Conservation (phyloP, 1,284 basidiomycete genomes). For the Earliella scabrosa region DNA sequence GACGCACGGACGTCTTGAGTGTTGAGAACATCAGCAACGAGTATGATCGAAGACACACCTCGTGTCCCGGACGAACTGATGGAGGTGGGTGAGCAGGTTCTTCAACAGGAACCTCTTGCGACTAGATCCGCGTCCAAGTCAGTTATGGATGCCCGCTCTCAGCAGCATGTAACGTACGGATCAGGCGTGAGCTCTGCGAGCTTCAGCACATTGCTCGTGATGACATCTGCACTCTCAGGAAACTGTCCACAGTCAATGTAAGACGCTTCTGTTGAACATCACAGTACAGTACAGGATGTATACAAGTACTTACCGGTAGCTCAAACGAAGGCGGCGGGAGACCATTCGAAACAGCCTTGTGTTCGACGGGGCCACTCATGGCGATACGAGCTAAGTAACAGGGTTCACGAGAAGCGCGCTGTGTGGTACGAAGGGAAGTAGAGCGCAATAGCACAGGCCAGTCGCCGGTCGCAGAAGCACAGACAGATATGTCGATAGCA, state of each 20-base stretch:
- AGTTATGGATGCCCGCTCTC: not conserved
- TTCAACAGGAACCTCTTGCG: slow-evolving; percentile 37
- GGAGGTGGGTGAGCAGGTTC: slow-evolving; percentile 59
- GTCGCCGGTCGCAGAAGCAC: not conserved
- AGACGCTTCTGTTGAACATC: not conserved
- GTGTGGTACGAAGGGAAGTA: not conserved
- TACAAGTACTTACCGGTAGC: slow-evolving; percentile 32
- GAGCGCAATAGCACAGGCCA: not conserved
- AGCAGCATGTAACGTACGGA: slow-evolving; percentile 36
- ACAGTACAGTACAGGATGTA: not conserved
- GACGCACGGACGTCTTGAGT: not conserved
- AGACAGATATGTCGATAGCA: not conserved
- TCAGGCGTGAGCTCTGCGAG: slow-evolving; percentile 49
- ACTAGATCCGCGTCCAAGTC: slow-evolving; percentile 14
- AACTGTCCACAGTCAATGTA: slow-evolving; percentile 36
- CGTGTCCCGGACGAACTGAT: slow-evolving; percentile 68
- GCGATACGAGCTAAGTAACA: too few species aligned
- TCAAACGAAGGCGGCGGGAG: slow-evolving; percentile 34
- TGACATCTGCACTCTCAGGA: slow-evolving; percentile 54
- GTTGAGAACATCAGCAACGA: not conserved
- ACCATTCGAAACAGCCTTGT: slow-evolving; percentile 33
- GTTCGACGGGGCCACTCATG: not conserved
- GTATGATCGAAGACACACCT: slow-evolving; percentile 37
- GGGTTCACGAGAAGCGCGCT: not conserved
- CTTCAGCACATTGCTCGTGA: slow-evolving; percentile 59